A percentile compares a stretch with the other conserved stretches of the same genome.
These are phyloP conservation scores for Volvariella volvacea DNA, from an alignment of 1,284 basidiomycete species.

Conservation along the genomic window DNA sequence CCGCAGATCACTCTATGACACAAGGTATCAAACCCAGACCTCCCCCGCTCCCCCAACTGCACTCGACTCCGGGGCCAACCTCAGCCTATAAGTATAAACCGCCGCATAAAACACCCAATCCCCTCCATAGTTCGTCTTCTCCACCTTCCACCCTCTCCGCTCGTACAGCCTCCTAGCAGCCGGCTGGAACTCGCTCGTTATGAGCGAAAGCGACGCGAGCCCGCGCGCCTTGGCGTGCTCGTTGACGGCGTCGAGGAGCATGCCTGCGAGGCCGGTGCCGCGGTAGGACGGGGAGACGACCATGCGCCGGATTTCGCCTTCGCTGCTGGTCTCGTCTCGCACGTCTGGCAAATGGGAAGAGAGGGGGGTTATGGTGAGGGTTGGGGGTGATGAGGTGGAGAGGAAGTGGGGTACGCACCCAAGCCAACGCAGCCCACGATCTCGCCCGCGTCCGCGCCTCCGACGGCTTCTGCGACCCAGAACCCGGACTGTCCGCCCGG, in stretches of 20 bases:
- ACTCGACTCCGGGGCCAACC: too few species aligned
- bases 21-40: too few species aligned
- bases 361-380: neutral
- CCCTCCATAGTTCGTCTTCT: too few species aligned
- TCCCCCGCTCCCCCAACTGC: too few species aligned
- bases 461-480: constrained; percentile 12
- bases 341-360: neutral
- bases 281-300: constrained; percentile 17
- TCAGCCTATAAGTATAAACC: too few species aligned
- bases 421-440: constrained; percentile 11
- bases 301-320: constrained; percentile 17
- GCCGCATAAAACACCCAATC: too few species aligned
- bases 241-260: constrained; percentile 13
- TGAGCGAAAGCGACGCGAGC: constrained; percentile 11
- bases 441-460: neutral
- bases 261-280: constrained; percentile 14
- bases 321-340: neutral
- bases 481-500: constrained; percentile 10
- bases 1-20: too few species aligned
- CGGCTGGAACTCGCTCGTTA: constrained; percentile 14
- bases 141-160: constrained; percentile 14
- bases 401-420: constrained; percentile 7
- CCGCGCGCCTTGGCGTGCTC: constrained; percentile 12
- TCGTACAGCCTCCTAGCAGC: constrained; percentile 16
- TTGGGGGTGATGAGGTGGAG: neutral